phyloP scores from a whole-genome alignment of 495 filamentous ascomycete species.

The Aspergillus indologenus region DNA sequence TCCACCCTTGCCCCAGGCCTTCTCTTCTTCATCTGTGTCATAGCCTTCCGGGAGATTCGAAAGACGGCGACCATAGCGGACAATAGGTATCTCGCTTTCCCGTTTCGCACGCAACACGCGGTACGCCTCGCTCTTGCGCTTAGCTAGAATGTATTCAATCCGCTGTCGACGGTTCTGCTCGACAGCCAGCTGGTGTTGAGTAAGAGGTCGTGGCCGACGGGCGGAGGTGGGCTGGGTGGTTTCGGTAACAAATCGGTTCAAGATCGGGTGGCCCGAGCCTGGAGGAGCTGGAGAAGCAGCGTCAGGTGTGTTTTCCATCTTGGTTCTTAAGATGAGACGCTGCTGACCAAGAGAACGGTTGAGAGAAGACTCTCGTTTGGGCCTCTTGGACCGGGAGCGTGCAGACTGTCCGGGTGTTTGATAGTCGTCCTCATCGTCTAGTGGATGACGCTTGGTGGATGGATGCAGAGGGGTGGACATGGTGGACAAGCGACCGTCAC shows the following conservation, averaged over 20 bases:
- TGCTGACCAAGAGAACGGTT: conserved; percentile 38
- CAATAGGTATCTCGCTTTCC: conserved; percentile 55
- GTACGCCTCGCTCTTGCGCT: conserved; percentile 61
- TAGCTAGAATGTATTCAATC: conserved; percentile 81
- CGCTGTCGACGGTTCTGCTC: conserved; percentile 84
- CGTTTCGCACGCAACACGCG: conserved; percentile 57
- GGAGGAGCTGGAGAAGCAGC: conserved; percentile 49
- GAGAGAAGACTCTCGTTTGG: conserved; percentile 37
- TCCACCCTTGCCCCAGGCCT: conserved; percentile 59
- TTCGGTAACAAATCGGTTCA: conserved; percentile 48
- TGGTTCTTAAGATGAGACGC: conserved; percentile 49
- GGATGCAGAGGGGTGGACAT: conserved; percentile 45
- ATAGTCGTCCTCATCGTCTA: conserved; percentile 39
- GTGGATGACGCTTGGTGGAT: conserved; percentile 31
- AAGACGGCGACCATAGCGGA: conserved; percentile 67
- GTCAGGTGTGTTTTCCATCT: conserved; percentile 46
- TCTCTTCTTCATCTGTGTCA: conserved; percentile 74
- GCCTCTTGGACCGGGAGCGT: conserved; percentile 34
- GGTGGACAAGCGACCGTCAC: conserved; percentile 32
- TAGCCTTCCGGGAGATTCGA: conserved; percentile 67
- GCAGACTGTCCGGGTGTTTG: conserved; percentile 34
- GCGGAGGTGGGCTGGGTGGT: conserved; percentile 30
- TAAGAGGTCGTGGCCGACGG: conserved; percentile 77
- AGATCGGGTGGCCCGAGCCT: conserved; percentile 43
- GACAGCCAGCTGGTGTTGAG: conserved; percentile 89